These are phyloP conservation scores for Trichoderma sp. DNA, from an alignment of 2,329 filamentous ascomycete genomes.

Conservation along the genomic window DNA sequence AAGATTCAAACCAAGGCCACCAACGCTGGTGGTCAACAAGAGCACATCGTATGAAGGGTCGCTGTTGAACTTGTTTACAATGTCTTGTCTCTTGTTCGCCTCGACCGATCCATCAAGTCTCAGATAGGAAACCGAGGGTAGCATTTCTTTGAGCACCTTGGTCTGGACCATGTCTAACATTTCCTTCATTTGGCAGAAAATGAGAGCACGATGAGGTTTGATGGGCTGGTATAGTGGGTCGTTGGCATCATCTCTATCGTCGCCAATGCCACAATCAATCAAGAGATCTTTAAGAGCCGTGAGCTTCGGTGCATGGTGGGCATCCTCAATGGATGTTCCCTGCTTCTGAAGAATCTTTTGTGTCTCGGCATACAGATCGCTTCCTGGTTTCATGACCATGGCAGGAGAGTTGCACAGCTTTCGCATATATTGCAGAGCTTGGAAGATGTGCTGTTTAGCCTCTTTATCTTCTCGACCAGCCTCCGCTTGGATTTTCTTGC, in stretches of 20 bases:
- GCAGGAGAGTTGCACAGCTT: slow-evolving; percentile 98
- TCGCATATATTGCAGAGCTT: slow-evolving; percentile 98
- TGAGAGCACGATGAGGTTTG: slow-evolving; percentile 90
- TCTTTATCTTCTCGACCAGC: slow-evolving; percentile 85
- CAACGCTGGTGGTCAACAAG: slow-evolving; percentile 90
- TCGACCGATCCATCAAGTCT: slow-evolving; percentile 94
- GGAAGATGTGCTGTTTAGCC: slow-evolving; percentile 98
- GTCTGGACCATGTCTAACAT: slow-evolving; percentile 99
- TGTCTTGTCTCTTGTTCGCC: slow-evolving; percentile 90
- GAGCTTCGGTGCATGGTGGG: slow-evolving; percentile 88
- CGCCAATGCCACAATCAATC: slow-evolving; percentile 97
- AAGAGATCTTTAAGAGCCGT: slow-evolving; percentile 85
- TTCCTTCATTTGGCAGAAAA: slow-evolving; percentile 99
- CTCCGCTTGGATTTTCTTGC: slow-evolving; percentile 82
- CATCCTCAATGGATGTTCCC: slow-evolving; percentile 80
- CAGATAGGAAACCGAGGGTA: slow-evolving; percentile 91
- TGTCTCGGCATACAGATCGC: slow-evolving; percentile 86
- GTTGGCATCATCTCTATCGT: slow-evolving; percentile 62
- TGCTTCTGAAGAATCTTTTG: slow-evolving; percentile 77
- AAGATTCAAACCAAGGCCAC: slow-evolving; percentile 89
- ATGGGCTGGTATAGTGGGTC: slow-evolving; percentile 75
- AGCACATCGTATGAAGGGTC: slow-evolving; percentile 96
- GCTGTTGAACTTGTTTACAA: slow-evolving; percentile 98
- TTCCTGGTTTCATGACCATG: slow-evolving; percentile 91
- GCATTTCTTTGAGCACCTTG: slow-evolving; percentile 83